These are phyloP conservation scores for Rhodotorula mucilaginosa DNA, from an alignment of 1,284 basidiomycete species.

Conservation along the genomic window DNA sequence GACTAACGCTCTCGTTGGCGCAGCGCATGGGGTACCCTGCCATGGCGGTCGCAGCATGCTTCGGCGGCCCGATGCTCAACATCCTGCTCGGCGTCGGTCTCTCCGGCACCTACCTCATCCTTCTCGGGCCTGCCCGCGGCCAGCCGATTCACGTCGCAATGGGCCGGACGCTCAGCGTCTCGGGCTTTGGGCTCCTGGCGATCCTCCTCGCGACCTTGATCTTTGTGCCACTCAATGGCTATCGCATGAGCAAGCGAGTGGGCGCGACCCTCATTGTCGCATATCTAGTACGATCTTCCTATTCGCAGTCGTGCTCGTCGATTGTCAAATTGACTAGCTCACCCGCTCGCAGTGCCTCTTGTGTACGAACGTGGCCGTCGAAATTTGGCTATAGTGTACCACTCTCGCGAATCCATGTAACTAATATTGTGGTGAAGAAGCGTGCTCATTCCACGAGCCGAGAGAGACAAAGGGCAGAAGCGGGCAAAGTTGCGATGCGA, in stretches of 20 bases:
- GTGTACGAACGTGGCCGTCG: slow-evolving; percentile 25
- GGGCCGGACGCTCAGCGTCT: slow-evolving; percentile 78
- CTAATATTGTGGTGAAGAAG: not conserved
- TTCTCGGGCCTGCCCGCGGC: slow-evolving; percentile 42
- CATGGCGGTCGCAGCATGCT: slow-evolving; percentile 91
- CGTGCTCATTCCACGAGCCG: not conserved
- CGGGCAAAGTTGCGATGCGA: not conserved
- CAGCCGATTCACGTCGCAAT: slow-evolving; percentile 68
- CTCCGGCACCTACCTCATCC: slow-evolving; percentile 29
- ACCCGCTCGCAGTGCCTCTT: slow-evolving; percentile 15
- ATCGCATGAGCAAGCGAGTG: slow-evolving; percentile 73
- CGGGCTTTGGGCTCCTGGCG: slow-evolving; percentile 69
- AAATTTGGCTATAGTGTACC: slow-evolving; percentile 19
- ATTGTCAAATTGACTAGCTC: slow-evolving; percentile 49
- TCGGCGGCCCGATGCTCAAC: slow-evolving; percentile 94
- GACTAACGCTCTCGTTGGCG: accelerated
- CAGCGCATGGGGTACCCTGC: slow-evolving; percentile 51
- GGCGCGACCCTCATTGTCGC: slow-evolving; percentile 71
- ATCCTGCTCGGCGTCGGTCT: slow-evolving; percentile 70
- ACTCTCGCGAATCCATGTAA: not conserved
- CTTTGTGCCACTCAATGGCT: slow-evolving; percentile 79
- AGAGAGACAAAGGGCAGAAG: not conserved
- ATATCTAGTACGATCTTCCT: slow-evolving; percentile 54
- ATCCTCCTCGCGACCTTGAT: slow-evolving; percentile 75
- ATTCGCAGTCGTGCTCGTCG: no score